Conservation (phyloP, 495 filamentous ascomycete species). For the Trichoderma asperelloides region DNA sequence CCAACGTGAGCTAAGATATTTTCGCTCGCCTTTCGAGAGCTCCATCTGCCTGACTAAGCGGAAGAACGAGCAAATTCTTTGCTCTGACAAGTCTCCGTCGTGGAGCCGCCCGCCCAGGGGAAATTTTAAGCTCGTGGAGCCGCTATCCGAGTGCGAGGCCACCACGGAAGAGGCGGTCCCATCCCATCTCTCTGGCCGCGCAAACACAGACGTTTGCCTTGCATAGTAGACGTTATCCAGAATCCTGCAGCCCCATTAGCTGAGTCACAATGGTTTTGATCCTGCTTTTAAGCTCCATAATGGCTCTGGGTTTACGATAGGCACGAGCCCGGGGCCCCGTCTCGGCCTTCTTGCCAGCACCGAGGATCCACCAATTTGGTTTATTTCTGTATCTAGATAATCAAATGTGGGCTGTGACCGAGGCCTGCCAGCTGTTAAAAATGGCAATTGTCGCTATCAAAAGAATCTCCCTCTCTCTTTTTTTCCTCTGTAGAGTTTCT, state of each 20-base stretch:
- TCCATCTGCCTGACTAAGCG: not conserved
- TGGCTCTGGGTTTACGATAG: not conserved
- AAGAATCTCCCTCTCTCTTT: not conserved
- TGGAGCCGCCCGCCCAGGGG: not conserved
- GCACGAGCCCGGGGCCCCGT: not conserved
- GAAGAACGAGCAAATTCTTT: not conserved
- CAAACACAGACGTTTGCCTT: not conserved
- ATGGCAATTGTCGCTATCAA: not conserved
- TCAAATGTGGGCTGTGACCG: not conserved
- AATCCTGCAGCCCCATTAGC: not conserved
- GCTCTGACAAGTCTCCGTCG: not conserved
- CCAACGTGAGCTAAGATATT: no score
- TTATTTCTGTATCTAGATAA: not conserved
- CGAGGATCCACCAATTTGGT: not conserved
- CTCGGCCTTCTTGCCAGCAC: not conserved
- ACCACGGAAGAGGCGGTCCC: not conserved
- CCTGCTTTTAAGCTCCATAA: not conserved
- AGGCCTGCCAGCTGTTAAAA: not conserved
- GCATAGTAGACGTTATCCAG: not conserved
- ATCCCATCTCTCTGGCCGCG: not conserved
- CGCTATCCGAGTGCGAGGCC: not conserved
- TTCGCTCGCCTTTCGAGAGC: not conserved
- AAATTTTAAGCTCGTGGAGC: conserved; percentile 2
- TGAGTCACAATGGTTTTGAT: not conserved
- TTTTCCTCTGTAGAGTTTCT: not conserved